Percentiles rank a stretch among this genome's conserved stretches.
Conservation (phyloP, 768 basidiomycete genomes). For the Pulveroboletus sp. region DNA sequence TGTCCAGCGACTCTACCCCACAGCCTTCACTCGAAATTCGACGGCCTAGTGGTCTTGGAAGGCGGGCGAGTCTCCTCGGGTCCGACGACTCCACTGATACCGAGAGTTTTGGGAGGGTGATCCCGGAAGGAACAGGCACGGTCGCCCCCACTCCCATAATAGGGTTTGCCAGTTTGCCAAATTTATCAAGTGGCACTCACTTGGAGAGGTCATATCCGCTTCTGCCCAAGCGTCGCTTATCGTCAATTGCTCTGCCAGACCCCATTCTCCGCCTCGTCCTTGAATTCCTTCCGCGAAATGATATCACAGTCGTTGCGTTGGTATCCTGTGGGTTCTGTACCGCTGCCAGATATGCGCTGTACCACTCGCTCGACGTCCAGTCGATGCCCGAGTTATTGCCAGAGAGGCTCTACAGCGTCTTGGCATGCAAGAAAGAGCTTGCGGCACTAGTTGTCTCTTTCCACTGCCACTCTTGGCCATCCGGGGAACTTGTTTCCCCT, state of each 20-base stretch:
- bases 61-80: conserved; percentile 26
- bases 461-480: conserved; percentile 21
- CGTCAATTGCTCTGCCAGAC: conserved; percentile 11
- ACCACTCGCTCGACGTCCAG: conserved; percentile 20
- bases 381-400: conserved; percentile 8
- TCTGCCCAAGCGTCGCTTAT: not conserved
- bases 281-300: conserved; percentile 14
- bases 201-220: not conserved
- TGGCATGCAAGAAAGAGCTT: conserved; percentile 19
- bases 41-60: conserved; percentile 29
- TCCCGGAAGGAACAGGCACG: not conserved
- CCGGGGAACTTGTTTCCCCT: conserved; percentile 3
- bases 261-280: conserved; percentile 19
- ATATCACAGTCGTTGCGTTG: conserved; percentile 21
- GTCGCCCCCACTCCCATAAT: not conserved
- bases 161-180: conserved; percentile 18
- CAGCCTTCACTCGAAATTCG: conserved; percentile 30
- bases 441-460: conserved; percentile 23
- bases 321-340: conserved; percentile 22
- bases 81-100: conserved; percentile 12
- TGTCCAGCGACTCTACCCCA: conserved; percentile 20
- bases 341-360: conserved; percentile 20
- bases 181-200: conserved; percentile 13
- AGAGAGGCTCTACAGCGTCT: conserved; percentile 15
- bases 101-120: conserved; percentile 1